These are phyloP conservation scores for Phytophthora hybrid DNA, from an alignment of 352 stramenopile species.

Conservation along the genomic window DNA sequence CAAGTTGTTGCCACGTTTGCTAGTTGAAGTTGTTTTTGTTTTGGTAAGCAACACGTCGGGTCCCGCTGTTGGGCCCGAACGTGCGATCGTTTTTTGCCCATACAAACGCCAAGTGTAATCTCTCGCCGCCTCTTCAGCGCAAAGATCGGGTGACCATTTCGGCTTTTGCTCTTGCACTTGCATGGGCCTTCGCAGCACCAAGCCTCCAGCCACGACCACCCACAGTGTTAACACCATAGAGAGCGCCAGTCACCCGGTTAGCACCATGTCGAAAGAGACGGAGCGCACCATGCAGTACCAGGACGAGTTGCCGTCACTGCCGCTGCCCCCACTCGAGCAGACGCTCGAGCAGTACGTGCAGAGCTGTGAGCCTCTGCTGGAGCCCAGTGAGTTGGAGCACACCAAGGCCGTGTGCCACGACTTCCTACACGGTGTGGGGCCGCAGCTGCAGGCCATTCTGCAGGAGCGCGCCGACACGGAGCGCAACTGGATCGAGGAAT, in stretches of 20 bases:
- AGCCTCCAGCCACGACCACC: not conserved
- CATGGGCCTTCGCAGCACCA: constrained; percentile 37
- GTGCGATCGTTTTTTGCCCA: not conserved
- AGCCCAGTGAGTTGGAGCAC: constrained; percentile 87
- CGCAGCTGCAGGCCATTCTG: constrained; percentile 91
- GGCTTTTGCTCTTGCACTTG: constrained; percentile 28
- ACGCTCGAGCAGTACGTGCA: constrained; percentile 94
- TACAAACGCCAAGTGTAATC: constrained; percentile 28
- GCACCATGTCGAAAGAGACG: constrained; percentile 27
- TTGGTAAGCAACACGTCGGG: constrained; percentile 29
- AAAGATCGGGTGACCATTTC: constrained; percentile 30
- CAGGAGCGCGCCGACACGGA: constrained; percentile 87
- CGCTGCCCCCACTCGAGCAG: constrained; percentile 93
- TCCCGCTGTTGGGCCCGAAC: not conserved
- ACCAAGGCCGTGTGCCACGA: constrained; percentile 93
- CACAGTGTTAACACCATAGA: not conserved
- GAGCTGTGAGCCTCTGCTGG: constrained; percentile 92
- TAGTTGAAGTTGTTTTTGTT: constrained; percentile 30
- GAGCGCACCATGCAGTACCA: constrained; percentile 86
- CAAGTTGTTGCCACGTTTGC: constrained; percentile 1
- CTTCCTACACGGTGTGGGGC: constrained; percentile 90
- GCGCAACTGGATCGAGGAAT: constrained; percentile 94
- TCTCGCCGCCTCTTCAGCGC: constrained; percentile 18
- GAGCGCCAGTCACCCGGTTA: constrained; percentile 9
- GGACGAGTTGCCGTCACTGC: constrained; percentile 92